Evolutionary conservation across 371 early-diverging fungal species (phyloP), one percentile per base, ranked within the genome.

Genomic region (Rhizopus microsporus): DNA sequence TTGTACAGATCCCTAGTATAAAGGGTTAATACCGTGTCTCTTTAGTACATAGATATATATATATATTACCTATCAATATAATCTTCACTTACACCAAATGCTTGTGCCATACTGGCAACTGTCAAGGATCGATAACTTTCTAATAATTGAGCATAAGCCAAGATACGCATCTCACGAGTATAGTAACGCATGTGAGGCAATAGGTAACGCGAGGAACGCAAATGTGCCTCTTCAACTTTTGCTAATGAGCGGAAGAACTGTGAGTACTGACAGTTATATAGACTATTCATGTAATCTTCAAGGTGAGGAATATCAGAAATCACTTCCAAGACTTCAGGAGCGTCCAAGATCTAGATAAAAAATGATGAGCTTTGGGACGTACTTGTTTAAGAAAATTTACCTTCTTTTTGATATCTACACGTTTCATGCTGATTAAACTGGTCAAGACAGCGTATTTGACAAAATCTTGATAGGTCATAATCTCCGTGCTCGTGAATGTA

Each of bases 151-250:
- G 93, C 89, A 78, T 99, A 99, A 39, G 91, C 95, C 38, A 91
- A 86, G 53, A 99, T 95, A 63, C 97, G 92, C 98, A 99, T 97
- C 71, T 99, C 99, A 43, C 96, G 93, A 12, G 93, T 91, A 67
- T 94, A 96, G 78, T 82, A 98, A 6, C 88, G 87, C 75, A 87
- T 86, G 65, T 99, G 99, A 23, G 88, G 77, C 75, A 76, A 78
- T 23, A 97, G 80, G 57, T 88, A 90, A 59, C 90, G 78, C 50
- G 72, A 84, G 16, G 73, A 75, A 42, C 71, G 72, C 8, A 82
- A 55, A 57, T 80, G 80, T n/a, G 58, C 58, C 44, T 71, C 61
- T 65, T 86, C 85, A 30, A 84, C 58, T 39, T 79, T 75, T 43
- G 87, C 79, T 68, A 63, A 51, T 38, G 90, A 72, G 40, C 72